Evolutionary conservation across 2,329 filamentous ascomycete genomes (phyloP), one percentile per base, ranked within the genome.

Genomic region (Clarireedia hainanense): DNA sequence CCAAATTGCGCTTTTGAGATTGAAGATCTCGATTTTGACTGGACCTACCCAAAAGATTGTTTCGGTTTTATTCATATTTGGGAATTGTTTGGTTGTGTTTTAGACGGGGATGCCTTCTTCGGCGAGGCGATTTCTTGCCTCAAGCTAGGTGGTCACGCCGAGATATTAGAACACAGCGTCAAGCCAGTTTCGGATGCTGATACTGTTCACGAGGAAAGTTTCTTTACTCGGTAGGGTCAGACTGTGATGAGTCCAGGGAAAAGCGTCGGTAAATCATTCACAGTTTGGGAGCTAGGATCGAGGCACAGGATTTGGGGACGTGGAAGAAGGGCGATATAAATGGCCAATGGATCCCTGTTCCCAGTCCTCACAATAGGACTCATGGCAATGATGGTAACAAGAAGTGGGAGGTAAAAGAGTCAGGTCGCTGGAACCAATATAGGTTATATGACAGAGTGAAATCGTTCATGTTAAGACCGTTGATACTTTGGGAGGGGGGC

Each of bases 1-100:
- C 72, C 74, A 40, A 87, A 86, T 61, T 79, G 82, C 59, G 74
- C 77, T 50, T 86, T 86, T 62, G 75, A 84, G 48, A 77, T 86
- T 46, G 83, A 86, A 64, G 83, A 87, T 63, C 77, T 61, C 5
- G 61, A 62, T 20, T 34, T 55, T 1, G 26, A 47, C 1, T 66
- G 62, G 62, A 61, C 57, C 1, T 67, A 61, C 26, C 55, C 53
- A 12, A 64, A 70, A 2, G 54, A 56, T 9, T 50, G 57, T 30
- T 64, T 66, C 52, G 64, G 65, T 45, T 64, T 64, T 36, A 62
- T 67, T 43, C 64, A 68, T 34, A 58, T 62, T 4, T 58, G 61
- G 3, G 58, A 65, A 42, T 50, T 68, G 4, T 60, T 63, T 48
- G 60, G 61, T 4, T 58, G 55, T 26, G 57, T 67, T 3, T 12